Percentiles rank a stretch among this genome's conserved stretches.
phyloP scores from a whole-genome alignment of 306 rosid genomes.

The Castanospermum australe region DNA sequence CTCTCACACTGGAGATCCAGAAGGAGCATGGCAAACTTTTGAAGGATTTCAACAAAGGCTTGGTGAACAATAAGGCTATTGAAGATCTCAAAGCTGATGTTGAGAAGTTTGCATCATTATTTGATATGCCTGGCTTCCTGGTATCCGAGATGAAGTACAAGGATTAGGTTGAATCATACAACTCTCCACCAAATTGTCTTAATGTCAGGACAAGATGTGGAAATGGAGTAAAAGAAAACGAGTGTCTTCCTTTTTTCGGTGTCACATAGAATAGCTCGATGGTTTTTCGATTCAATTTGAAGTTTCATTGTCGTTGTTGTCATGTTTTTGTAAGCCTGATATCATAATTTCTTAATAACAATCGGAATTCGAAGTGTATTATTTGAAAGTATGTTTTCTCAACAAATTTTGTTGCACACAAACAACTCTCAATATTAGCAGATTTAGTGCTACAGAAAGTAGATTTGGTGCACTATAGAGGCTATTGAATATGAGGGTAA shows the following conservation, averaged over 20 bases:
- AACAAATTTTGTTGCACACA: background rate
- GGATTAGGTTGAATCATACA: conserved; percentile 50
- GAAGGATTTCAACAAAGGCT: conserved; percentile 97
- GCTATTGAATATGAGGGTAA: no score
- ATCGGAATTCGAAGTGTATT: background rate
- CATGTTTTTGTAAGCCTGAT: background rate
- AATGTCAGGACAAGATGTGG: background rate
- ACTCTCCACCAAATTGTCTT: background rate
- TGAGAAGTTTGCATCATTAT: conserved; percentile 73
- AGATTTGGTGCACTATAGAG: no score
- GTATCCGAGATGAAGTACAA: conserved; percentile 82
- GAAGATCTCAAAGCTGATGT: conserved; percentile 82
- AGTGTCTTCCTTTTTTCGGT: background rate
- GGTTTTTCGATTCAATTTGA: conserved; percentile 20
- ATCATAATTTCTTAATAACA: conserved; percentile 14
- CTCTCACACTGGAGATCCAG: conserved; percentile 70
- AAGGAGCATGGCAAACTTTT: conserved; percentile 78
- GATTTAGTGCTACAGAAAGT: background rate
- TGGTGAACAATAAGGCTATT: conserved; percentile 77
- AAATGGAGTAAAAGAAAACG: background rate
- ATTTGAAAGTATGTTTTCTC: background rate
- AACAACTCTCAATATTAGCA: background rate
- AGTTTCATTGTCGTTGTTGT: background rate
- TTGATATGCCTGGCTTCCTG: conserved; percentile 88
- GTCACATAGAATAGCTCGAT: background rate